These are phyloP conservation scores for Brassica balearica DNA, from an alignment of 441 rosid genomes.

Conservation along the genomic window DNA sequence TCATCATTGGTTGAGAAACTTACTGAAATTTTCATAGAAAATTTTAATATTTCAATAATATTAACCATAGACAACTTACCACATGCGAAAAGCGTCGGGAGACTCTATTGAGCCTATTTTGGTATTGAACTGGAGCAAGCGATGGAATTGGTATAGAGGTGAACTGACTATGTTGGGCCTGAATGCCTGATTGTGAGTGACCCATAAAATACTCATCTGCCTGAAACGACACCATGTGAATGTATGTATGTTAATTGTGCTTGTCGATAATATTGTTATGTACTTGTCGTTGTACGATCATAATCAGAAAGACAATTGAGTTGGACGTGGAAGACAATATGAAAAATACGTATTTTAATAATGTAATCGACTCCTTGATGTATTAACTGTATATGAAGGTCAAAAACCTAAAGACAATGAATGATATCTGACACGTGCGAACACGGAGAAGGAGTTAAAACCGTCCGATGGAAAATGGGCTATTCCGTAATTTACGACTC, in stretches of 20 bases:
- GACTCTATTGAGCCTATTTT: no score
- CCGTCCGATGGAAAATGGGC: constrained; percentile 30
- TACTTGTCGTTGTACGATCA: constrained; percentile 1
- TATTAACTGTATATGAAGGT: not conserved
- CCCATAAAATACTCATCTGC: not conserved
- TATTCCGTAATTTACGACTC: constrained; percentile 16
- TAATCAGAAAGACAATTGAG: no score
- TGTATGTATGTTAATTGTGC: constrained; percentile 1
- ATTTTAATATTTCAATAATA: no score
- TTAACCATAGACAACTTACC: no score
- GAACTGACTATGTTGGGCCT: not conserved
- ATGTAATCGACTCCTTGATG: constrained; percentile 10
- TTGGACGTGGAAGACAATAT: no score
- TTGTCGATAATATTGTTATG: not conserved
- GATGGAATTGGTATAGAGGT: no score
- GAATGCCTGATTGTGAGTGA: not conserved
- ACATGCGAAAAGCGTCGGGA: no score
- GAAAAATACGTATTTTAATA: not conserved
- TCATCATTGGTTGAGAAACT: no score
- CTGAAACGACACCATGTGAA: not conserved
- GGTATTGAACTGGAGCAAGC: no score
- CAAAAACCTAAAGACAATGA: not conserved
- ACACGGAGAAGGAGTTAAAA: not conserved
- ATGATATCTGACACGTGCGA: constrained; percentile 23
- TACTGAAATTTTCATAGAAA: no score